Evolutionary conservation across 2,329 filamentous ascomycete species (phyloP).

Genomic region (Pseudocercospora eumusae): DNA sequence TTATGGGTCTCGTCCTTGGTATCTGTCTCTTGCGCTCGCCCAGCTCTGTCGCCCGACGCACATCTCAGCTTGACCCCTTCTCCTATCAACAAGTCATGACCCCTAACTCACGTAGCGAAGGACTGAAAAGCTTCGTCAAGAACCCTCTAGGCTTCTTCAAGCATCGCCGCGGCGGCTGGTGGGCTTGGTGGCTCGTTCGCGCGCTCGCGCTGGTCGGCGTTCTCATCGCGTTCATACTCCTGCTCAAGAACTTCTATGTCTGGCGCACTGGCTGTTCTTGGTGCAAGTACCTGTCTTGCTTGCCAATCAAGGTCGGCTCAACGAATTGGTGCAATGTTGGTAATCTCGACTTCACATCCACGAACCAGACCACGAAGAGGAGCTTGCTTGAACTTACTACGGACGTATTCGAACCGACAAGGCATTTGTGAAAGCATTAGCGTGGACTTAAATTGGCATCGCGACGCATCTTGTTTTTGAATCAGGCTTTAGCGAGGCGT

Average conservation of each 20-base stretch:
- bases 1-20: constrained; percentile 86
- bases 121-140: constrained; percentile 49
- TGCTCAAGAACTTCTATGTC: constrained; percentile 89
- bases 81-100: constrained; percentile 28
- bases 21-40: constrained; percentile 88
- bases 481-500: constrained; percentile 20
- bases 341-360: constrained; percentile 42
- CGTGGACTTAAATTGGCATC: not conserved
- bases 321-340: constrained; percentile 63
- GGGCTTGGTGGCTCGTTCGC: constrained; percentile 92
- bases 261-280: constrained; percentile 75
- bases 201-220: constrained; percentile 76
- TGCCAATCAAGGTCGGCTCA: constrained; percentile 60
- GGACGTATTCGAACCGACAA: constrained; percentile 17
- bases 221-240: constrained; percentile 78
- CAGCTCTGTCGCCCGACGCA: constrained; percentile 53
- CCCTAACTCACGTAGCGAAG: constrained; percentile 26
- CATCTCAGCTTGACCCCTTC: constrained; percentile 20
- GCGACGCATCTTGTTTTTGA: constrained; percentile 5
- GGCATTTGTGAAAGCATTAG: constrained; percentile 9
- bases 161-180: constrained; percentile 90
- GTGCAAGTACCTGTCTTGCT: constrained; percentile 93
- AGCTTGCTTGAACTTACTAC: constrained; percentile 21
- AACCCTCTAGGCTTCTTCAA: constrained; percentile 76
- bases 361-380: constrained; percentile 23